Conservation (phyloP, 805 yeast species). For the Pichia heedii region DNA sequence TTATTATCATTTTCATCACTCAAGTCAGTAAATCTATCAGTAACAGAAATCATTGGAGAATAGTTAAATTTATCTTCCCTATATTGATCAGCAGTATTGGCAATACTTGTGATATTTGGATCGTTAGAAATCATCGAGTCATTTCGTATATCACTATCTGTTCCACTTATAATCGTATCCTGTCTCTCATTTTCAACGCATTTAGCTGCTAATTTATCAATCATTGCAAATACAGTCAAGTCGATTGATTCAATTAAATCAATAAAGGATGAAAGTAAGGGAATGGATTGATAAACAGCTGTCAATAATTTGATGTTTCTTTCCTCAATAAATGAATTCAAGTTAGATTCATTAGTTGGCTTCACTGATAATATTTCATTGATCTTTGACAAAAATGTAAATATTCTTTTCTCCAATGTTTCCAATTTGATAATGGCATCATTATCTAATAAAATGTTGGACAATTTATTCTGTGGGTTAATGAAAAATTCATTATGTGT, state of each 20-base stretch:
- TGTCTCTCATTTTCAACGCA: slow-evolving; percentile 8
- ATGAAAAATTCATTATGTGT: slow-evolving; percentile 25
- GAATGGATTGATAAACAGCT: slow-evolving; percentile 43
- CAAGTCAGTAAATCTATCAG: slow-evolving; percentile 7
- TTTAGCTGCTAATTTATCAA: slow-evolving; percentile 19
- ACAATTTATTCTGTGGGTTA: slow-evolving; percentile 10
- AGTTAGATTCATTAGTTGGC: slow-evolving; percentile 18
- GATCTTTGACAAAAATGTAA: slow-evolving; percentile 33
- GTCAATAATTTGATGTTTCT: slow-evolving; percentile 48
- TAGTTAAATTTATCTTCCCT: background rate
- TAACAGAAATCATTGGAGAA: background rate
- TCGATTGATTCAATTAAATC: slow-evolving; percentile 54
- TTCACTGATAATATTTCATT: slow-evolving; percentile 34
- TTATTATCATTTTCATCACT: slow-evolving; percentile 12
- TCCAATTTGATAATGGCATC: slow-evolving; percentile 35
- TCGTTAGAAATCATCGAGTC: background rate
- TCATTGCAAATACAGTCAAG: slow-evolving; percentile 40
- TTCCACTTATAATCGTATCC: slow-evolving; percentile 11
- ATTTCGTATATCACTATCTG: background rate
- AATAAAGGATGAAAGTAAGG: slow-evolving; percentile 38
- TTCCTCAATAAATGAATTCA: slow-evolving; percentile 23
- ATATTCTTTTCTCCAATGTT: slow-evolving; percentile 30
- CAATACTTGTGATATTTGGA: background rate
- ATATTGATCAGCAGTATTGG: background rate
- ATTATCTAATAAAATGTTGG: slow-evolving; percentile 42